Evolutionary conservation across 805 yeast species (phyloP).

Genomic region (Saccharomycopsis capsularis): DNA sequence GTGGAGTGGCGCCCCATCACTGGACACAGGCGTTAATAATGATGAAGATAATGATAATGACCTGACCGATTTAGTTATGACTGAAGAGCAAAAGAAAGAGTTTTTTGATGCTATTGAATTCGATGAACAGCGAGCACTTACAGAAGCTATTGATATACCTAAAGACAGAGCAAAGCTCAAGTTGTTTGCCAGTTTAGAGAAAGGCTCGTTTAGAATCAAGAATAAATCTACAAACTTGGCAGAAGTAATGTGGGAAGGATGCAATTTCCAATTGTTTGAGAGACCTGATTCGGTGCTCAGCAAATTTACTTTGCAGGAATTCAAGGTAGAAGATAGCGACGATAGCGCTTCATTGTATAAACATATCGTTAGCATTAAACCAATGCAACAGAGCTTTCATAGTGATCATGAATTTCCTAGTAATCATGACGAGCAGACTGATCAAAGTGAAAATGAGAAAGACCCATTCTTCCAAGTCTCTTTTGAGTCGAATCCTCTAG

Average conservation of each 20-base stretch:
- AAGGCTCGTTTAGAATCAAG: constrained; percentile 67
- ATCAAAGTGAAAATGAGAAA: neutral
- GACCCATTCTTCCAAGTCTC: constrained; percentile 76
- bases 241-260: constrained; percentile 75
- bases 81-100: constrained; percentile 85
- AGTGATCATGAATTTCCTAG: too few species aligned
- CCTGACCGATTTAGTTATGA: constrained; percentile 40
- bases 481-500: constrained; percentile 83
- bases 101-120: constrained; percentile 90
- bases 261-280: constrained; percentile 63
- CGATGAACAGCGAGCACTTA: constrained; percentile 52
- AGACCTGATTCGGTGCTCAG: constrained; percentile 72
- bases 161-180: constrained; percentile 65
- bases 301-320: constrained; percentile 69
- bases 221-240: constrained; percentile 45
- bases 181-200: constrained; percentile 57
- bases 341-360: constrained; percentile 73
- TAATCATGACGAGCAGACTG: constrained; percentile 21
- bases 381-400: constrained; percentile 39
- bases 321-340: constrained; percentile 76
- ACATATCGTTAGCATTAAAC: constrained; percentile 80
- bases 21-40: constrained; percentile 11
- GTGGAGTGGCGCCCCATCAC: constrained; percentile 42
- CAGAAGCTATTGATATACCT: constrained; percentile 58
- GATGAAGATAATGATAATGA: constrained; percentile 23